Conservation (phyloP, 2,329 filamentous ascomycete species). For the Parastagonospora avenae region DNA sequence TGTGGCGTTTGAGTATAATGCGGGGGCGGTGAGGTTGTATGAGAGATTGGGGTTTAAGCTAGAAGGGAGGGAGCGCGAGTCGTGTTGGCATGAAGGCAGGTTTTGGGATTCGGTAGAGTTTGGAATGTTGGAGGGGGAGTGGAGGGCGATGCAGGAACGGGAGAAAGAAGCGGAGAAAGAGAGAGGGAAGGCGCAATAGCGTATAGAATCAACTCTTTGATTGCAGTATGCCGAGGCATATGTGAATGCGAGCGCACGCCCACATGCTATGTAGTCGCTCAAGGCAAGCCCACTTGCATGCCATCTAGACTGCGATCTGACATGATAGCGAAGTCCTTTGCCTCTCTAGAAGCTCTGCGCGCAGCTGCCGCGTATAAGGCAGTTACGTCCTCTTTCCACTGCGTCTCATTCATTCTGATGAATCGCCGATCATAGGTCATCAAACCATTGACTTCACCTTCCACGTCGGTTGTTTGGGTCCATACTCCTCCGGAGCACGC, state of each 20-base stretch:
- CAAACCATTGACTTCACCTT: conserved; percentile 75
- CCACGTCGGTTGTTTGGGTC: conserved; percentile 76
- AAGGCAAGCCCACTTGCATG: conserved; percentile 6
- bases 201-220: background rate
- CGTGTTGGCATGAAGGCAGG: conserved; percentile 51
- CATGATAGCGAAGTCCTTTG: conserved; percentile 1
- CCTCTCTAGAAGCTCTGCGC: conserved; percentile 9
- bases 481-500: conserved; percentile 71
- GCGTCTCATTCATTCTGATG: conserved; percentile 59
- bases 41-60: conserved; percentile 52
- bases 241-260: background rate
- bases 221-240: background rate
- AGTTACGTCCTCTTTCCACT: conserved; percentile 67
- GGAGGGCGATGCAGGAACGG: conserved; percentile 17
- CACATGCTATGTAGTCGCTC: background rate
- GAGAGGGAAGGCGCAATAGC: background rate
- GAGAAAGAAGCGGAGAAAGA: background rate
- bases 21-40: conserved; percentile 51
- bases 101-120: conserved; percentile 42
- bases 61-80: conserved; percentile 52
- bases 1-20: conserved; percentile 50
- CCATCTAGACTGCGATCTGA: background rate
- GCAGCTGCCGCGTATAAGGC: conserved; percentile 61
- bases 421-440: conserved; percentile 70
- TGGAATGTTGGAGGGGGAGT: conserved; percentile 38